Conservation (phyloP, 345 rosid genomes). For the Salix purpurea region DNA sequence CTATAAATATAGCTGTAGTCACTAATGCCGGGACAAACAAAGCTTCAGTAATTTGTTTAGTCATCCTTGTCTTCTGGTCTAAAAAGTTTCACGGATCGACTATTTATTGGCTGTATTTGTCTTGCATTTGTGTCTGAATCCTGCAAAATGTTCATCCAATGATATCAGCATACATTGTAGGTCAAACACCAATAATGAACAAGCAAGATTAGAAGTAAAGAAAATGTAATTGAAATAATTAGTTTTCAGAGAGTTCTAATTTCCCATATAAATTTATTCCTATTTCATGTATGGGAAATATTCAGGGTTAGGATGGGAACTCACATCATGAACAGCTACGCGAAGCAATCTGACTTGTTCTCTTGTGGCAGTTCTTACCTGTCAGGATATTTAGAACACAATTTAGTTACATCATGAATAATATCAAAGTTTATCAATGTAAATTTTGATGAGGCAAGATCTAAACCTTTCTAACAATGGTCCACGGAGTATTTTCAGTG, state of each 20-base stretch:
- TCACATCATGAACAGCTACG: conserved; percentile 77
- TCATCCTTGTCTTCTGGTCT: conserved; percentile 25
- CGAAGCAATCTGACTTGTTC: conserved; percentile 64
- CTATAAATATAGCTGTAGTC: neutral
- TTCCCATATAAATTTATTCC: neutral
- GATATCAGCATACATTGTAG: neutral
- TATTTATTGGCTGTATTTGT: conserved; percentile 48
- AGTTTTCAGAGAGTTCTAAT: neutral
- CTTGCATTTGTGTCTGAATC: conserved; percentile 60
- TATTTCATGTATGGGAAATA: neutral
- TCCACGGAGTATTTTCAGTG: conserved; percentile 70
- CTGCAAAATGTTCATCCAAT: conserved; percentile 29
- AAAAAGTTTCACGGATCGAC: conserved; percentile 41
- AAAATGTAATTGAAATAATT: neutral
- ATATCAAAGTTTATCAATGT: neutral
- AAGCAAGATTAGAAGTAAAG: neutral
- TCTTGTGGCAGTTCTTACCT: conserved; percentile 60
- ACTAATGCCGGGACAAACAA: neutral
- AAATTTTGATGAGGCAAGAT: too few species aligned
- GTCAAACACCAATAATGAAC: neutral
- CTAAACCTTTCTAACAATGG: conserved; percentile 51
- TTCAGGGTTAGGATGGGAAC: conserved; percentile 8
- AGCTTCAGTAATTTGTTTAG: neutral
- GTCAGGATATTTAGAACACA: neutral
- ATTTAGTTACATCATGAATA: neutral